Conservation (phyloP, 2,329 filamentous ascomycete species). For the Dactylellina cionopaga region DNA sequence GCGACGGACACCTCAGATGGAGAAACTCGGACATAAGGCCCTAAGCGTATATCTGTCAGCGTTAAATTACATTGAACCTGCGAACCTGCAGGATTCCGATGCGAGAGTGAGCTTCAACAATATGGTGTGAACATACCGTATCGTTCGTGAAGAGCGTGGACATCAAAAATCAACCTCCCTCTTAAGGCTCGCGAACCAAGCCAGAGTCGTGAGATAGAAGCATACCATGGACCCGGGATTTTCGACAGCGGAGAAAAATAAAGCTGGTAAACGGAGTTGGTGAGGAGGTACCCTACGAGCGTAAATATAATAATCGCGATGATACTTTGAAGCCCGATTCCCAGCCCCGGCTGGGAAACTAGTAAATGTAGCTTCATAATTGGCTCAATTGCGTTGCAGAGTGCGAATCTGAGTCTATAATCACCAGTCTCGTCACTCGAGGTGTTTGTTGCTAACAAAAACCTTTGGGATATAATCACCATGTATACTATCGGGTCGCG, state of each 20-base stretch:
- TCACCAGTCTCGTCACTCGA: too few relatives aligned
- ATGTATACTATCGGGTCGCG: too few relatives aligned
- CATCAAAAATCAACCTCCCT: background rate
- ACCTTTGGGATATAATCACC: too few relatives aligned
- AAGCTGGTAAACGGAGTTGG: conserved; percentile 8
- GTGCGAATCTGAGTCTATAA: too few relatives aligned
- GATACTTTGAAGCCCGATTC: too few relatives aligned
- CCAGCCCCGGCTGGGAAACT: too few relatives aligned
- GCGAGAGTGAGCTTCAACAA: background rate
- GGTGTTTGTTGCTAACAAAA: too few relatives aligned
- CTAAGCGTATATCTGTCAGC: conserved; percentile 1
- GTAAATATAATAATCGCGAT: too few relatives aligned
- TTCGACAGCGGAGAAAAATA: conserved; percentile 22
- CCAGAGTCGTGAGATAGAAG: conserved; percentile 5
- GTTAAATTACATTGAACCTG: background rate
- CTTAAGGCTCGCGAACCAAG: background rate
- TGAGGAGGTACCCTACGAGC: background rate
- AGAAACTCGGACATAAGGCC: conserved; percentile 21
- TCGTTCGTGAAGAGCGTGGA: background rate
- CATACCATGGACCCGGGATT: conserved; percentile 25
- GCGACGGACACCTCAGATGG: background rate
- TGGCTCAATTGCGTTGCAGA: too few relatives aligned
- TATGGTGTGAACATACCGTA: conserved; percentile 3
- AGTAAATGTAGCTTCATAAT: too few relatives aligned
- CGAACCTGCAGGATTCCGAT: background rate